A percentile compares a stretch with the other conserved stretches of the same genome.
These are phyloP conservation scores for Collybia mongolica DNA, from an alignment of 768 basidiomycete species.

Conservation along the genomic window DNA sequence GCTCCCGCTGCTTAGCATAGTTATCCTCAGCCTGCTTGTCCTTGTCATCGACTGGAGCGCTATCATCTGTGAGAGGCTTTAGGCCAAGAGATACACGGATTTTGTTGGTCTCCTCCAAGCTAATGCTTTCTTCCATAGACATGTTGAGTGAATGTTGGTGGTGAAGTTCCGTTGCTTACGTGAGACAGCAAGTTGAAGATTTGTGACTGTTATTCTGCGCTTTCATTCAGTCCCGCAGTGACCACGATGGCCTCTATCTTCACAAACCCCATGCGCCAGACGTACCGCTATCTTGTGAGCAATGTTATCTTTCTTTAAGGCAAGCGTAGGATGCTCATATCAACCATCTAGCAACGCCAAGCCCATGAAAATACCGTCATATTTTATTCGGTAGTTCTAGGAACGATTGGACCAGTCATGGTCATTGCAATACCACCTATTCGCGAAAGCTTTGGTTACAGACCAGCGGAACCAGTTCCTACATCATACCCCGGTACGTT, in stretches of 20 bases:
- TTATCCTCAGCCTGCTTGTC: constrained; percentile 89
- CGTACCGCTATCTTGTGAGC: constrained; percentile 50
- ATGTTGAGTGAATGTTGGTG: constrained; percentile 26
- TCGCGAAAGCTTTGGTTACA: constrained; percentile 71
- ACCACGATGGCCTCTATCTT: constrained; percentile 41
- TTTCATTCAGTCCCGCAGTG: neutral
- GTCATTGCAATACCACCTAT: constrained; percentile 78
- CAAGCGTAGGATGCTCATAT: too few relatives aligned
- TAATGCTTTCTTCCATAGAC: constrained; percentile 86
- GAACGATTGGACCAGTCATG: constrained; percentile 72
- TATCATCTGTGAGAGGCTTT: constrained; percentile 87
- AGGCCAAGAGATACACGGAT: constrained; percentile 93
- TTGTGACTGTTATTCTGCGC: constrained; percentile 10
- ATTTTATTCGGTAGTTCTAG: constrained; percentile 82
- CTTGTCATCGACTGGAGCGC: constrained; percentile 63
- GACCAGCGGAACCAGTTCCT: constrained; percentile 66
- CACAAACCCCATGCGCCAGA: constrained; percentile 44
- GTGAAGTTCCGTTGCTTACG: constrained; percentile 18
- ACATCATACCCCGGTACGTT: constrained; percentile 77
- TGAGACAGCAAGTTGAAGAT: constrained; percentile 8
- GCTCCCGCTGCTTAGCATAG: constrained; percentile 70
- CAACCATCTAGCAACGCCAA: constrained; percentile 67
- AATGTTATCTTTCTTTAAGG: constrained; percentile 1
- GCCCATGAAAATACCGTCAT: constrained; percentile 91
- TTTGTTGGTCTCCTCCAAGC: constrained; percentile 94